Evolutionary conservation across 169 alveolate genomes (phyloP).

Genomic region (Cytauxzoon felis): DNA sequence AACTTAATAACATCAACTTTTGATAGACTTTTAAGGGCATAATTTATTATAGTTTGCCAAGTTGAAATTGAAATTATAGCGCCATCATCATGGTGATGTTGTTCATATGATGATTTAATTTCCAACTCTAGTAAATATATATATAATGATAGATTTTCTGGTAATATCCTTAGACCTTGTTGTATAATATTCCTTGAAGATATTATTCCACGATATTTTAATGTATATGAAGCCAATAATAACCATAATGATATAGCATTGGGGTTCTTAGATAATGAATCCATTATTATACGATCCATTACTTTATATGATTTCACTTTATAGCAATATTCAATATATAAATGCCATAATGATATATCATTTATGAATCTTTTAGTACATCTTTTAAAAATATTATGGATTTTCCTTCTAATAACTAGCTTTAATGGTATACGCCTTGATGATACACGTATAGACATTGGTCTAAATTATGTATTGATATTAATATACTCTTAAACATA

Average conservation of each 20-base stretch:
- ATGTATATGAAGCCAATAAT: constrained; percentile 28
- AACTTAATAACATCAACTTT: constrained; percentile 22
- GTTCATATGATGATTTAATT: constrained; percentile 5
- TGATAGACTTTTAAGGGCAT: constrained; percentile 4
- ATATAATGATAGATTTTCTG: constrained; percentile 15
- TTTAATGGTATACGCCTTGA: constrained; percentile 12
- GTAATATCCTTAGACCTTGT: constrained; percentile 36
- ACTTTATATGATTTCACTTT: constrained; percentile 27
- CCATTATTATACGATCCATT: constrained; percentile 37
- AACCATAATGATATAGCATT: constrained; percentile 39
- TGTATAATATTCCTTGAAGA: constrained; percentile 45
- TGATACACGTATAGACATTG: neutral
- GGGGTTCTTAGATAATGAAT: constrained; percentile 51
- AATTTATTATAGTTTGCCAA: constrained; percentile 14
- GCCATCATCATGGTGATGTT: neutral
- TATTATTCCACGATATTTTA: constrained; percentile 30
- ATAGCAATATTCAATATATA: constrained; percentile 32
- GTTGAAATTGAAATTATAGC: constrained; percentile 16
- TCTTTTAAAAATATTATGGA: constrained; percentile 42
- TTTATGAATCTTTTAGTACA: constrained; percentile 34
- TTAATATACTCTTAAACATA: neutral
- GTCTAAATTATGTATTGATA: neutral
- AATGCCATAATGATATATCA: constrained; percentile 16
- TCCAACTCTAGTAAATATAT: constrained; percentile 27
- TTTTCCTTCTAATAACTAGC: constrained; percentile 25